These are phyloP conservation scores for Saccharomyces pastorianus DNA, from an alignment of 1,139 yeast genomes.

Conservation along the genomic window DNA sequence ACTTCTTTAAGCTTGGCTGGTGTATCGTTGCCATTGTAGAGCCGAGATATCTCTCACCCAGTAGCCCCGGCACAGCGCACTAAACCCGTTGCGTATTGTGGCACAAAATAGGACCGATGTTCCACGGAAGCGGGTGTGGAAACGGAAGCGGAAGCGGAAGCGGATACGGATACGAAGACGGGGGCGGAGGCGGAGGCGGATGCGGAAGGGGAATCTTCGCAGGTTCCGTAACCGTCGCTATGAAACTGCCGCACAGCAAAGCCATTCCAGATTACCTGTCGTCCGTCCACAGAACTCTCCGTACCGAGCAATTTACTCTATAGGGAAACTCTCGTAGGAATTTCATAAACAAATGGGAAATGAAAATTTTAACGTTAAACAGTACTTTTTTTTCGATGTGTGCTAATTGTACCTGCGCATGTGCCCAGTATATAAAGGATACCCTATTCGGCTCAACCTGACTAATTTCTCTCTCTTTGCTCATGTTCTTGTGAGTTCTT, in stretches of 20 bases:
- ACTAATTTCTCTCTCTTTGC: not conserved
- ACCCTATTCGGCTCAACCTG: not conserved
- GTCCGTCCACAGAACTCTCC: not conserved
- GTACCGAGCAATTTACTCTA: not conserved
- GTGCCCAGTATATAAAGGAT: not conserved
- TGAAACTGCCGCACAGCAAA: not conserved
- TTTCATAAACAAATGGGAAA: not conserved
- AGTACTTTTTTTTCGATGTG: not conserved
- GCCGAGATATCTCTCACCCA: not conserved
- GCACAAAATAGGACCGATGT: not conserved
- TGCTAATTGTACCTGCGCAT: not conserved
- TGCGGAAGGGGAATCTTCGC: no score
- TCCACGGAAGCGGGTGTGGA: not conserved
- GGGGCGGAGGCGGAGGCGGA: no score
- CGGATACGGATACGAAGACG: not conserved
- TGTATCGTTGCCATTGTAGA: no score
- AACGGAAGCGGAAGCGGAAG: not conserved
- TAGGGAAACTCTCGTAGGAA: not conserved
- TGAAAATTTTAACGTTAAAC: not conserved
- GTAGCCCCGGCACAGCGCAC: not conserved
- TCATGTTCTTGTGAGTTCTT: not conserved
- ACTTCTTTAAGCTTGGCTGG: no score
- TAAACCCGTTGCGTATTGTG: not conserved
- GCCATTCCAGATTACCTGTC: not conserved
- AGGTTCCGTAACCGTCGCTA: not conserved